phyloP scores from a whole-genome alignment of 805 yeast genomes.

The Priceomyces medius region DNA sequence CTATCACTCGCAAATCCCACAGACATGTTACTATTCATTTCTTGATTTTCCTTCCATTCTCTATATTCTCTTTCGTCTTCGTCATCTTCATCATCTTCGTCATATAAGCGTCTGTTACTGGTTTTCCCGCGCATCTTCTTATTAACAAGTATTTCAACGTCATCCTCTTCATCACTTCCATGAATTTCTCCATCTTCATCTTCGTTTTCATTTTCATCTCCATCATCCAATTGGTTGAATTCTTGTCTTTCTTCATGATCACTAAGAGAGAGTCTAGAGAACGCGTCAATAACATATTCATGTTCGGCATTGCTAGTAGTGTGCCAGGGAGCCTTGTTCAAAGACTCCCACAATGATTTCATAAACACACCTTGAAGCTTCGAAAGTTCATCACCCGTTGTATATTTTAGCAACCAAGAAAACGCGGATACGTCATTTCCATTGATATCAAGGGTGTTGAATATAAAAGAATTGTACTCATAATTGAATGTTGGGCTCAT shows the following conservation, averaged over 20 bases:
- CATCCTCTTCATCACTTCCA: conserved; percentile 1
- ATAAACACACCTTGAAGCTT: conserved; percentile 54
- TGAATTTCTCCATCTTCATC: conserved; percentile 36
- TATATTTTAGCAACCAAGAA: conserved; percentile 67
- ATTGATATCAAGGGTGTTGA: conserved; percentile 46
- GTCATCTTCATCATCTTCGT: conserved; percentile 28
- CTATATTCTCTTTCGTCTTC: conserved; percentile 28
- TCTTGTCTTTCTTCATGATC: conserved; percentile 30
- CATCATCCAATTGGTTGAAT: neutral
- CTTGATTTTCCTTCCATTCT: conserved; percentile 23
- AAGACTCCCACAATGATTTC: conserved; percentile 59
- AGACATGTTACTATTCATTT: conserved; percentile 62
- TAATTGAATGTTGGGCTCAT: conserved; percentile 68
- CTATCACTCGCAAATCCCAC: conserved; percentile 71
- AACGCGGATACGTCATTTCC: conserved; percentile 36
- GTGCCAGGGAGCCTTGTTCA: conserved; percentile 53
- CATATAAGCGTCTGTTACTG: conserved; percentile 10
- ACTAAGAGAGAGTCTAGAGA: conserved; percentile 36
- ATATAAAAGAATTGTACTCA: conserved; percentile 57
- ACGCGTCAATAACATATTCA: conserved; percentile 57
- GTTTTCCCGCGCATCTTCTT: conserved; percentile 5
- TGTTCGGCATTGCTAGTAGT: conserved; percentile 41
- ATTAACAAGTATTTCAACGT: conserved; percentile 1
- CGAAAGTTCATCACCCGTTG: conserved; percentile 35
- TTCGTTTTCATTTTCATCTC: conserved; percentile 16